These are phyloP conservation scores for Suillus brevipes DNA, from an alignment of 768 basidiomycete genomes.

Conservation along the genomic window DNA sequence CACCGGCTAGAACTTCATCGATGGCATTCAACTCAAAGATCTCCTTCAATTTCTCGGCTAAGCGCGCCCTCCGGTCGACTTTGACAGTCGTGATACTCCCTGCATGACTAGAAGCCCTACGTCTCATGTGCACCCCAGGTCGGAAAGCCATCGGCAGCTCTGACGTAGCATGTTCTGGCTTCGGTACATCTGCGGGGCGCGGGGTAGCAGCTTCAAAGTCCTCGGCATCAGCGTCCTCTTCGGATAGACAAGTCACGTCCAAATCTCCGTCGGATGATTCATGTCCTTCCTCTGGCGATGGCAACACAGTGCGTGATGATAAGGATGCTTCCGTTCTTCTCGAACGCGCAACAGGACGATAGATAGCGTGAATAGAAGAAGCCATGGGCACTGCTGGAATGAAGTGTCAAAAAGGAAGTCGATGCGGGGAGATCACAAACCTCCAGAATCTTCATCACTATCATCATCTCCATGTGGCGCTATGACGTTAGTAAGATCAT, in stretches of 20 bases:
- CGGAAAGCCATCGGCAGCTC: conserved; percentile 12
- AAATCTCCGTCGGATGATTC: conserved; percentile 33
- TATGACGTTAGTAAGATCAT: conserved; percentile 49
- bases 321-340: conserved; percentile 40
- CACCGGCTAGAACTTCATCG: conserved; percentile 83
- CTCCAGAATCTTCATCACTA: conserved; percentile 58
- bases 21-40: conserved; percentile 83
- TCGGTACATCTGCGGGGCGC: conserved; percentile 30
- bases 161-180: conserved; percentile 8
- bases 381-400: conserved; percentile 49
- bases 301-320: conserved; percentile 15
- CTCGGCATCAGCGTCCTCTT: conserved; percentile 54
- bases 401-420: conserved; percentile 8
- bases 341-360: conserved; percentile 75
- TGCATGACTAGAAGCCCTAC: conserved; percentile 38
- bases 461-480: conserved; percentile 49
- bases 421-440: conserved; percentile 34
- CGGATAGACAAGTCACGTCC: conserved; percentile 38
- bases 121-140: conserved; percentile 22
- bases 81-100: conserved; percentile 77
- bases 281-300: conserved; percentile 28
- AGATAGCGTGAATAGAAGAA: conserved; percentile 87
- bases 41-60: conserved; percentile 88
- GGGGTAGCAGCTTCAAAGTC: conserved; percentile 61
- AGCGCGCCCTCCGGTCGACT: conserved; percentile 60